Conservation (phyloP, 2,329 filamentous ascomycete species). For the Didymella keratinophila region DNA sequence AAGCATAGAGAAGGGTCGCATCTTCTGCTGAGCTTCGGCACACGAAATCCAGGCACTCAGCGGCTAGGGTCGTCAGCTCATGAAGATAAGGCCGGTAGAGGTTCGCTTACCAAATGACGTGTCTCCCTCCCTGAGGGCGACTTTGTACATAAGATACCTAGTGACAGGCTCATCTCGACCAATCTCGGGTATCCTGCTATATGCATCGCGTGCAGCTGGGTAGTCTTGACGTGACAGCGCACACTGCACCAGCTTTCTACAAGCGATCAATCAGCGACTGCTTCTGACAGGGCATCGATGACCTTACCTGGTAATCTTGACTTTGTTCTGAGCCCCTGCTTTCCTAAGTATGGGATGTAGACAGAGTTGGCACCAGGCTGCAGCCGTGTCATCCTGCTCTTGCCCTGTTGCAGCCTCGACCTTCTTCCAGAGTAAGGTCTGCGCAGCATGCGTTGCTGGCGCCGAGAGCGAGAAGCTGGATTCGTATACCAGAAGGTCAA, state of each 20-base stretch:
- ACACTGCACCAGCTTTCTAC: constrained; percentile 77
- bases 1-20: constrained; percentile 76
- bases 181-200: constrained; percentile 65
- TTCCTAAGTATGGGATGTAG: constrained; percentile 72
- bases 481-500: constrained; percentile 58
- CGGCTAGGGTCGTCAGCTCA: constrained; percentile 54
- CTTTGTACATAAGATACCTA: constrained; percentile 77
- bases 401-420: constrained; percentile 67
- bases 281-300: not conserved
- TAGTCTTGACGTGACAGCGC: constrained; percentile 67
- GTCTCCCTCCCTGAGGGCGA: constrained; percentile 68
- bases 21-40: constrained; percentile 62
- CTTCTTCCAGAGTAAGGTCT: constrained; percentile 81
- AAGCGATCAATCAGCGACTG: not conserved
- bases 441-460: constrained; percentile 70
- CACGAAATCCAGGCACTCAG: constrained; percentile 69
- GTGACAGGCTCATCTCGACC: constrained; percentile 70
- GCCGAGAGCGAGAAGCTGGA: constrained; percentile 61
- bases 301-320: constrained; percentile 70
- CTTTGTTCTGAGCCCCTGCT: constrained; percentile 70
- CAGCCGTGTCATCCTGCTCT: constrained; percentile 62
- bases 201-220: constrained; percentile 62
- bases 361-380: constrained; percentile 76
- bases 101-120: constrained; percentile 56
- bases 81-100: not conserved